phyloP scores from a whole-genome alignment of 2,329 filamentous ascomycete genomes.

The Claviceps arundinis region DNA sequence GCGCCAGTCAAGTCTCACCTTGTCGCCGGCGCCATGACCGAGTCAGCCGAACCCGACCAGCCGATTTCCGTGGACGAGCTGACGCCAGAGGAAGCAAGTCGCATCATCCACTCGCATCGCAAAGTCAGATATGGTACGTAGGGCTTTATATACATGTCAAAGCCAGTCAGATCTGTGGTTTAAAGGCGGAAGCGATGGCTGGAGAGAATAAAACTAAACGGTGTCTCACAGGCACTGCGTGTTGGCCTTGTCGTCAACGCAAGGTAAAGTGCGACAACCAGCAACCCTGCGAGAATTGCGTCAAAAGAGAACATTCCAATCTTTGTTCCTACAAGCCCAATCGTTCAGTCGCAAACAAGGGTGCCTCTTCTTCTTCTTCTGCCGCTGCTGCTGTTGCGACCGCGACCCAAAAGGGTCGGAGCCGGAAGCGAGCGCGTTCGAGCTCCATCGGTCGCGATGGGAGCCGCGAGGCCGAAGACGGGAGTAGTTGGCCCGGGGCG shows the following conservation, averaged over 20 bases:
- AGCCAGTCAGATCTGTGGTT: no score
- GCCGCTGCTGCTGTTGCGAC: conserved; percentile 6
- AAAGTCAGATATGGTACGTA: conserved; percentile 55
- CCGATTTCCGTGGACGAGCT: conserved; percentile 39
- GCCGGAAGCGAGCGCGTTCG: conserved; percentile 23
- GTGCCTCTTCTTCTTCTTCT: conserved; percentile 10
- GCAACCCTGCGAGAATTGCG: conserved; percentile 54
- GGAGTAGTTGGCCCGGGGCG: conserved; percentile 29
- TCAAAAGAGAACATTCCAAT: conserved; percentile 51
- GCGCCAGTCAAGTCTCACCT: neutral
- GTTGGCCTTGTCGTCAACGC: conserved; percentile 54
- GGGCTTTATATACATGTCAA: no score
- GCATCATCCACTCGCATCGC: conserved; percentile 56
- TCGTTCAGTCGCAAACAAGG: conserved; percentile 25
- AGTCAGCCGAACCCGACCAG: conserved; percentile 30
- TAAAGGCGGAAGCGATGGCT: no score
- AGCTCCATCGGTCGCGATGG: conserved; percentile 19
- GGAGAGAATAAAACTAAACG: no score
- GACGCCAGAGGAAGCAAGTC: conserved; percentile 51
- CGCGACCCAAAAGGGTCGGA: conserved; percentile 9
- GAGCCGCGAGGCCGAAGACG: conserved; percentile 21
- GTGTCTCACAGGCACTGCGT: conserved; percentile 38
- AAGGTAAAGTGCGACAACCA: conserved; percentile 61
- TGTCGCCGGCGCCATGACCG: conserved; percentile 24
- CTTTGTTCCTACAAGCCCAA: conserved; percentile 57